Conservation (phyloP, 2,329 filamentous ascomycete genomes). For the Calonectria fujianensis region DNA sequence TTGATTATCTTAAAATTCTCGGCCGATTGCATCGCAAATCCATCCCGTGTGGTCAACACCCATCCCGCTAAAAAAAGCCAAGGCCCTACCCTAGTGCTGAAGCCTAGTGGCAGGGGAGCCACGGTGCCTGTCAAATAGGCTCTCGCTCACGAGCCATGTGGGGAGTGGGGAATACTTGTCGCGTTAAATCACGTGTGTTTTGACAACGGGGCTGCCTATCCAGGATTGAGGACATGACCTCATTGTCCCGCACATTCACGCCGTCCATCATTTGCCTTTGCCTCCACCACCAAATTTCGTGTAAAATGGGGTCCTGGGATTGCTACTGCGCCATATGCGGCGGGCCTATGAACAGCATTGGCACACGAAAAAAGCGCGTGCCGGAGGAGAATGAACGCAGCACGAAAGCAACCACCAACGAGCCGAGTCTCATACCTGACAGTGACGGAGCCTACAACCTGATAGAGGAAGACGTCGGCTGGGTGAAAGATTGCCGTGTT, state of each 20-base stretch:
- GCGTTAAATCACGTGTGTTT: slow-evolving; percentile 2
- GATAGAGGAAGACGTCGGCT: neutral
- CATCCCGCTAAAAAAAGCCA: neutral
- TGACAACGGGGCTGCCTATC: neutral
- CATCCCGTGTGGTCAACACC: neutral
- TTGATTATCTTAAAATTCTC: neutral
- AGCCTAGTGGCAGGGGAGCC: neutral
- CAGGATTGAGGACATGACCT: neutral
- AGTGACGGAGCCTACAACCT: neutral
- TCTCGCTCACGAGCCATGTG: neutral
- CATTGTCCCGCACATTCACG: neutral
- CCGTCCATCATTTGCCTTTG: neutral
- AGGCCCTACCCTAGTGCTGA: slow-evolving; percentile 8
- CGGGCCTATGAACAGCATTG: neutral
- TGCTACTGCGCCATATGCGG: slow-evolving; percentile 10
- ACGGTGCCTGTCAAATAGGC: neutral
- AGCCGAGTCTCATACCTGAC: neutral
- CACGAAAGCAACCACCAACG: neutral
- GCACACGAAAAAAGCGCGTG: too few relatives aligned
- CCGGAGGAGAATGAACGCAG: neutral
- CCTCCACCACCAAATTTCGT: too few relatives aligned
- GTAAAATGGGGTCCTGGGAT: neutral
- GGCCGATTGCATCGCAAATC: too few relatives aligned
- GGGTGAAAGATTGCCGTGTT: neutral
- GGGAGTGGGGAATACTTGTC: neutral